Evolutionary conservation across 768 basidiomycete genomes (phyloP).

Genomic region (Trametes gibbosa): DNA sequence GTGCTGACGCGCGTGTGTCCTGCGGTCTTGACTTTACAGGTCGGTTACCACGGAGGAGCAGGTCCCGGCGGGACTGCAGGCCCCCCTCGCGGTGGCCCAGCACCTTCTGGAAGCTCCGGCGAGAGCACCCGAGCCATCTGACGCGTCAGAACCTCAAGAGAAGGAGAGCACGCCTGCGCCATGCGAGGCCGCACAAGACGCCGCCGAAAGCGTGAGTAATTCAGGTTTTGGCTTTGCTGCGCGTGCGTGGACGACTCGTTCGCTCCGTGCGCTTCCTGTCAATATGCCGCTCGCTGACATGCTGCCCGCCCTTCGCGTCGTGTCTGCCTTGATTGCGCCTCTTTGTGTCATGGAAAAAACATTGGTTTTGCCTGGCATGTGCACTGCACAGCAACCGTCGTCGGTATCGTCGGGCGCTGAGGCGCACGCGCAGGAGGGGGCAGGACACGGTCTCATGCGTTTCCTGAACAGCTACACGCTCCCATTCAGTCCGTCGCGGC

Average conservation of each 20-base stretch:
- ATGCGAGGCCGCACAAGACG: constrained; percentile 19
- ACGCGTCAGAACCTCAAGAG: constrained; percentile 15
- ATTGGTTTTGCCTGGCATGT: not conserved
- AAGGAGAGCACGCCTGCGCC: constrained; percentile 20
- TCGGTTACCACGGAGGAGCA: constrained; percentile 54
- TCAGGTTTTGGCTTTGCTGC: not conserved
- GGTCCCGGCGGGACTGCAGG: constrained; percentile 58
- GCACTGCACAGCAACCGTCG: constrained; percentile 26
- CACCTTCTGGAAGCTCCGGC: constrained; percentile 48
- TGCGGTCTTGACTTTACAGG: constrained; percentile 33
- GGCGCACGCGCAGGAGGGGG: constrained; percentile 23
- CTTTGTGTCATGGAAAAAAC: not conserved
- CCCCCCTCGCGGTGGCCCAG: constrained; percentile 59
- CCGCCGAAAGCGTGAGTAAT: constrained; percentile 23
- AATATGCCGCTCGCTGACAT: constrained; percentile 14
- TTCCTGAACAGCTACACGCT: constrained; percentile 58
- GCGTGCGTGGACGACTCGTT: not conserved
- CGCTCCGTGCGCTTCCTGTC: constrained; percentile 7
- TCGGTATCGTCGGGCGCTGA: constrained; percentile 21
- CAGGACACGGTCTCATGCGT: constrained; percentile 46
- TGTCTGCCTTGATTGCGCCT: not conserved
- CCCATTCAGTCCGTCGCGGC: constrained; percentile 42
- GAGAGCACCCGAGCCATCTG: constrained; percentile 12
- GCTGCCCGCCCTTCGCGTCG: not conserved
- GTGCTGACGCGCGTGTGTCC: constrained; percentile 11